A percentile compares a stretch with the other conserved stretches of the same genome.
Evolutionary conservation across 257 asterid species (phyloP).

Genomic region (Gentiana dahurica): DNA sequence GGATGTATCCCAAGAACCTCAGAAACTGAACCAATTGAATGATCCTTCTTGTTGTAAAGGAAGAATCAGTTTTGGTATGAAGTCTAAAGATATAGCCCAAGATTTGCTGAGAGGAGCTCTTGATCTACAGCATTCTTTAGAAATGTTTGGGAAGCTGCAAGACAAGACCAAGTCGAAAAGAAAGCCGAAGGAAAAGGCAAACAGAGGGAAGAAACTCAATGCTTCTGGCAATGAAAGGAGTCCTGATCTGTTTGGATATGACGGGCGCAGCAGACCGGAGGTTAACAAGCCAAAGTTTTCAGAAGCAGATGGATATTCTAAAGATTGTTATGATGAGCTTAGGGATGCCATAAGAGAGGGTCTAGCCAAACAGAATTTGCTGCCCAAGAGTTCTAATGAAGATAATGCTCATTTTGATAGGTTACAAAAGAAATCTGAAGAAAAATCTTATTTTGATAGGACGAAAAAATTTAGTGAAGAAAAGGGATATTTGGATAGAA

Average conservation of each 20-base stretch:
- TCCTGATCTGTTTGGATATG: slow-evolving; percentile 23
- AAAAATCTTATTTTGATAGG: slow-evolving; percentile 9
- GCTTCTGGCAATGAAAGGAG: slow-evolving; percentile 15
- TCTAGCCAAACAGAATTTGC: slow-evolving; percentile 51
- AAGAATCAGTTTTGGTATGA: slow-evolving; percentile 16
- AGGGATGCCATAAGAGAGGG: slow-evolving; percentile 58
- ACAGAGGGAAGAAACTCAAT: slow-evolving; percentile 10
- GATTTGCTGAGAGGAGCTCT: slow-evolving; percentile 62
- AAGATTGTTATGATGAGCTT: slow-evolving; percentile 65
- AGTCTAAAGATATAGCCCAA: slow-evolving; percentile 33
- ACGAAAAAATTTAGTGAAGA: slow-evolving; percentile 11
- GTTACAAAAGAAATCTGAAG: slow-evolving; percentile 8
- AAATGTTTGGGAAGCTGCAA: slow-evolving; percentile 49
- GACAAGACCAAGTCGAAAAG: slow-evolving; percentile 34
- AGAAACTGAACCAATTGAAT: slow-evolving; percentile 34
- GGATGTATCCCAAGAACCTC: slow-evolving; percentile 56
- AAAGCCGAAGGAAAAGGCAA: slow-evolving; percentile 23
- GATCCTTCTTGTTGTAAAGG: slow-evolving; percentile 35
- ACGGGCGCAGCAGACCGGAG: slow-evolving; percentile 11
- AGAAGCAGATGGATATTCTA: slow-evolving; percentile 21
- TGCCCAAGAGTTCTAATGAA: slow-evolving; percentile 24
- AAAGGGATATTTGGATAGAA: slow-evolving; percentile 7
- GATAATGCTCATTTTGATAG: slow-evolving; percentile 10
- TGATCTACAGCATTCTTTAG: slow-evolving; percentile 51
- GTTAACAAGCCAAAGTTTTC: slow-evolving; percentile 33